Evolutionary conservation across 345 rosid genomes (phyloP), one percentile per base, ranked within the genome.

Genomic region (Chamaenerion angustifolium): DNA sequence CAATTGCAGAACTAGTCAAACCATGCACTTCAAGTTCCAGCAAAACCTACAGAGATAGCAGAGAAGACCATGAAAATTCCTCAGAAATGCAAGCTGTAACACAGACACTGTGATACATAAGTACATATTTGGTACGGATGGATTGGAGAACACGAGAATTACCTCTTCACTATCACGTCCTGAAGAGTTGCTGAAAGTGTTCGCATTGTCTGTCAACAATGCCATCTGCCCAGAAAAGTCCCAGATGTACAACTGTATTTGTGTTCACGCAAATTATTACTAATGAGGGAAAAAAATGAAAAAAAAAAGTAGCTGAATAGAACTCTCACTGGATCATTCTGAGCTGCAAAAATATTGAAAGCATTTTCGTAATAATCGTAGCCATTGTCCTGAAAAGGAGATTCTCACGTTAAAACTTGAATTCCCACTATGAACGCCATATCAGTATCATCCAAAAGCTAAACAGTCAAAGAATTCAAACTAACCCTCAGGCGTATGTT

Each of bases 21-120:
- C 81, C 90, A 66, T 82, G 71, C 61, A 74, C 80, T 64, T 70
- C 73, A 72, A 82, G 45, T 69, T 76, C 71, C 61, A 82, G 71
- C 46, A 66, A 58, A 56, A 70, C 52, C 90, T 82, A 66, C 25
- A 21, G 4, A 21, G 4, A 21, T 21, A 52, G 54, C 14, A 37
- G 13, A 42, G 3, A 21, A 37, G 56, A 52, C 11, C 18, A 58
- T 21, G 25, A 21, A 21, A 21, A 21, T 21, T 2, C 25, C 8
- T 16, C 52, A 23, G 12, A 43, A 14, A 45, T 35, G 14, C 45
- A 58, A 21, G 25, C 25, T 21, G 25, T 4, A 21, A 21, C n/a
- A 48, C 17, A 16, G 16, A 48, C 4, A 52, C 41, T n/a, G n/a
- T n/a, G n/a, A 17, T 42, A 48, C 31, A 16, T 21, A 41, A 11